Conservation (phyloP, 108 stramenopile genomes). For the Fistulifera solaris region DNA sequence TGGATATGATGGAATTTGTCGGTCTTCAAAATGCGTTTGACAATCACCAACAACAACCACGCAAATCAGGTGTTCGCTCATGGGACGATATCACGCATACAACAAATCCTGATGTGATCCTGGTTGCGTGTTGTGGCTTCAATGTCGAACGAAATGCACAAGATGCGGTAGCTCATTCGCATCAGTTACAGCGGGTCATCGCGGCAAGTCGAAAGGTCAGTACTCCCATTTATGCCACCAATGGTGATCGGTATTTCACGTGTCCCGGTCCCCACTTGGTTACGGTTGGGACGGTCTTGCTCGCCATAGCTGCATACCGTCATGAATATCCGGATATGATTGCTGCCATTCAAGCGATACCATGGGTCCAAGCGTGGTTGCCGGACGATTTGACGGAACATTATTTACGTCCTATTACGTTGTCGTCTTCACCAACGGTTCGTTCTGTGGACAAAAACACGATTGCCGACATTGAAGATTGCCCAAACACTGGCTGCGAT, state of each 20-base stretch:
- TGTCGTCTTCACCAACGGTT: background rate
- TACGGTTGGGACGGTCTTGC: slow-evolving; percentile 50
- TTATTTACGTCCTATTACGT: background rate
- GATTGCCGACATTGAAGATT: slow-evolving; percentile 25
- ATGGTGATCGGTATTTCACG: slow-evolving; percentile 84
- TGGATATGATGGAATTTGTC: slow-evolving; percentile 73
- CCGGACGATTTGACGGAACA: background rate
- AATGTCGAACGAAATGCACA: slow-evolving; percentile 64
- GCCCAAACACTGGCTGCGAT: background rate
- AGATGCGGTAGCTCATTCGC: slow-evolving; percentile 30
- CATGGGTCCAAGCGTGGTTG: slow-evolving; percentile 16
- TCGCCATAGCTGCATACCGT: slow-evolving; percentile 60
- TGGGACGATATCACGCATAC: slow-evolving; percentile 46
- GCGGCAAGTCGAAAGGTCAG: background rate
- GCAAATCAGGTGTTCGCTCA: slow-evolving; percentile 43
- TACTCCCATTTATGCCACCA: slow-evolving; percentile 52
- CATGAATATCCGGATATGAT: slow-evolving; percentile 28
- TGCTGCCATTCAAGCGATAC: slow-evolving; percentile 30
- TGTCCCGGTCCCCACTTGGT: slow-evolving; percentile 75
- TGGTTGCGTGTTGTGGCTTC: slow-evolving; percentile 88
- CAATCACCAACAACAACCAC: slow-evolving; percentile 6
- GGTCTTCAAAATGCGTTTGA: slow-evolving; percentile 33
- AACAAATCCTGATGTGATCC: slow-evolving; percentile 68
- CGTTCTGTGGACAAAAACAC: background rate
- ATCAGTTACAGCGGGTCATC: slow-evolving; percentile 18